phyloP scores from a whole-genome alignment of 495 filamentous ascomycete species.

The Neurospora sp. region DNA sequence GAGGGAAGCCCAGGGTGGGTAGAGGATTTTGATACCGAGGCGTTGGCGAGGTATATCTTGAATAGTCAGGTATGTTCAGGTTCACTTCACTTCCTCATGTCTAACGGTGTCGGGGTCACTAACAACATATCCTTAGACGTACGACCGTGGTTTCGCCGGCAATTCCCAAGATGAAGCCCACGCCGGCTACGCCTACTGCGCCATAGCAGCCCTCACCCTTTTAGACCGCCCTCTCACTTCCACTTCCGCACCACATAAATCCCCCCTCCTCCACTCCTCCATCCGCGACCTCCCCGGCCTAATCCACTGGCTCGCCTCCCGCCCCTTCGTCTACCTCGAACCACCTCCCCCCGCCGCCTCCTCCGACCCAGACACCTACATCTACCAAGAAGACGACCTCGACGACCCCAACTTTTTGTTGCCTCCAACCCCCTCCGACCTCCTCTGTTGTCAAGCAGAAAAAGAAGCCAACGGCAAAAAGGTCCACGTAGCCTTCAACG shows the following conservation, averaged over 20 bases:
- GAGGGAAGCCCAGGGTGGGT: constrained; percentile 43
- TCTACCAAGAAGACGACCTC: constrained; percentile 22
- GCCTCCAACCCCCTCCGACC: constrained; percentile 14
- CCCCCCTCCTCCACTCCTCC: constrained; percentile 20
- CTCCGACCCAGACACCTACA: constrained; percentile 22
- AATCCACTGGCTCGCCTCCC: constrained; percentile 43
- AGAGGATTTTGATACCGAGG: constrained; percentile 65
- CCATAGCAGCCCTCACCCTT: constrained; percentile 62
- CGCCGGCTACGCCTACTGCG: constrained; percentile 84
- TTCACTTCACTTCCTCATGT: background rate
- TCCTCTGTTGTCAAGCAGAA: constrained; percentile 16
- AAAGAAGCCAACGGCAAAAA: background rate
- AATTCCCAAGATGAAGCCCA: constrained; percentile 78
- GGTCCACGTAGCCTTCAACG: constrained; percentile 61
- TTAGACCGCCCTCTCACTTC: constrained; percentile 41
- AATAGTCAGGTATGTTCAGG: constrained; percentile 24
- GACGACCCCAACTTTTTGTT: constrained; percentile 8
- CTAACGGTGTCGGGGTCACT: background rate
- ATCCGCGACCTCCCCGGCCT: constrained; percentile 26
- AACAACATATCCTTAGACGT: constrained; percentile 48
- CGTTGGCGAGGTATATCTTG: constrained; percentile 60
- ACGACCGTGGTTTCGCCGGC: constrained; percentile 83
- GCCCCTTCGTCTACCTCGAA: constrained; percentile 50
- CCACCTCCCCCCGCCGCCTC: constrained; percentile 14
- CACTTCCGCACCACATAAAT: constrained; percentile 18